Conservation (phyloP, 2,329 filamentous ascomycete species). For the Trichoderma aggressivum region DNA sequence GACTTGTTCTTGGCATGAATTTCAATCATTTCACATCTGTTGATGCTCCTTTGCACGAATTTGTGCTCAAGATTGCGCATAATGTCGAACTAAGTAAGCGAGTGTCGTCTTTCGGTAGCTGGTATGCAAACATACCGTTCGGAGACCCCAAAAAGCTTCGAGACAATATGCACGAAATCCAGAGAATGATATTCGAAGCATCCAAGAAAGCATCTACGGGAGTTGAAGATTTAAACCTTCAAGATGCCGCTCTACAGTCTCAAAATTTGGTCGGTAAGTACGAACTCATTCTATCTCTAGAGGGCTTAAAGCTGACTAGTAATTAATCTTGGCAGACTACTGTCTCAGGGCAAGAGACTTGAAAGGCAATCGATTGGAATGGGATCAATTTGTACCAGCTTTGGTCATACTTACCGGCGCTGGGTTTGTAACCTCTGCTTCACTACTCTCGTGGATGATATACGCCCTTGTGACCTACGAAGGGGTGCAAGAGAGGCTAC, state of each 20-base stretch:
- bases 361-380: slow-evolving; percentile 51
- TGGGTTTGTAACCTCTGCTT: slow-evolving; percentile 58
- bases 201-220: slow-evolving; percentile 38
- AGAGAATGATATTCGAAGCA: slow-evolving; percentile 36
- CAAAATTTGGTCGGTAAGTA: slow-evolving; percentile 34
- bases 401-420: slow-evolving; percentile 53
- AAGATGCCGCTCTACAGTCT: slow-evolving; percentile 49
- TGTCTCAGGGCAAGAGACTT: slow-evolving; percentile 50
- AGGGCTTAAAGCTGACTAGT: neutral
- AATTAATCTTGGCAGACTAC: slow-evolving; percentile 41
- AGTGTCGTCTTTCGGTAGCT: slow-evolving; percentile 46
- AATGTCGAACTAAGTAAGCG: slow-evolving; percentile 53
- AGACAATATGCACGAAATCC: slow-evolving; percentile 32
- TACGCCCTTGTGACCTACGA: slow-evolving; percentile 52
- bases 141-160: slow-evolving; percentile 49
- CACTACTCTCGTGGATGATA: slow-evolving; percentile 56
- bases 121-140: slow-evolving; percentile 56
- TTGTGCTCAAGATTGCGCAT: slow-evolving; percentile 50
- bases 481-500: slow-evolving; percentile 52
- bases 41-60: slow-evolving; percentile 48
- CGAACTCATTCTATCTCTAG: neutral
- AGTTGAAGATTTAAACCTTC: slow-evolving; percentile 39
- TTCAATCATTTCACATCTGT: slow-evolving; percentile 42
- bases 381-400: slow-evolving; percentile 27
- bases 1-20: slow-evolving; percentile 44